phyloP scores from a whole-genome alignment of 2,329 filamentous ascomycete genomes.

The Botrytis fragariae region DNA sequence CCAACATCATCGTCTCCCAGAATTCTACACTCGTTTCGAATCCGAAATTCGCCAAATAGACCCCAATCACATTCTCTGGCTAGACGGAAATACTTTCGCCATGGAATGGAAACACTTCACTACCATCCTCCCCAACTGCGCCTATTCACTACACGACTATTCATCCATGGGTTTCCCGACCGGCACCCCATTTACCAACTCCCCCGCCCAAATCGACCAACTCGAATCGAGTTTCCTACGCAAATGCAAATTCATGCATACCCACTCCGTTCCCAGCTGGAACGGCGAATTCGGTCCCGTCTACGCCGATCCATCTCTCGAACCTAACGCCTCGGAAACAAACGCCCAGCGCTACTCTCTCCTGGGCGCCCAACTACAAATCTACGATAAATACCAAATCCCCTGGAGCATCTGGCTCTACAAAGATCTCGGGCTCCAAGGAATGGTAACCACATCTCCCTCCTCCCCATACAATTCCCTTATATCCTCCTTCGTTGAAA shows the following conservation, averaged over 20 bases:
- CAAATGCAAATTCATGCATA: slow-evolving; percentile 46
- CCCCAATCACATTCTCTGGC: slow-evolving; percentile 49
- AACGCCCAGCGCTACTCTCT: slow-evolving; percentile 47
- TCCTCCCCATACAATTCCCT: slow-evolving; percentile 50
- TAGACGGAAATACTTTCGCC: slow-evolving; percentile 54
- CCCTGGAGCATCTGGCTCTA: slow-evolving; percentile 61
- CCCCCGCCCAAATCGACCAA: slow-evolving; percentile 43
- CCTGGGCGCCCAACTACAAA: slow-evolving; percentile 47
- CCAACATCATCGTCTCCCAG: slow-evolving; percentile 40
- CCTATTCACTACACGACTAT: slow-evolving; percentile 56
- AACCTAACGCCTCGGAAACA: slow-evolving; percentile 40
- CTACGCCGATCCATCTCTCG: slow-evolving; percentile 36
- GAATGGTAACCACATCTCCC: slow-evolving; percentile 49
- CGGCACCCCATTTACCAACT: slow-evolving; percentile 45
- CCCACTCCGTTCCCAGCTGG: slow-evolving; percentile 46
- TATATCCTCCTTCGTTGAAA: slow-evolving; percentile 52
- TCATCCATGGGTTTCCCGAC: slow-evolving; percentile 49
- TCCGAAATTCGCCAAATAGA: slow-evolving; percentile 43
- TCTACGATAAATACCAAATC: slow-evolving; percentile 52
- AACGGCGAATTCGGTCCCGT: slow-evolving; percentile 53
- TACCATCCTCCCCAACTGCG: slow-evolving; percentile 46
- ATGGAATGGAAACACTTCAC: slow-evolving; percentile 49
- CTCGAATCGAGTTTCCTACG: slow-evolving; percentile 43
- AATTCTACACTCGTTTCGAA: slow-evolving; percentile 45
- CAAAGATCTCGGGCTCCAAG: slow-evolving; percentile 56